phyloP scores from a whole-genome alignment of 352 stramenopile genomes.

The Ophiocytium majus region DNA sequence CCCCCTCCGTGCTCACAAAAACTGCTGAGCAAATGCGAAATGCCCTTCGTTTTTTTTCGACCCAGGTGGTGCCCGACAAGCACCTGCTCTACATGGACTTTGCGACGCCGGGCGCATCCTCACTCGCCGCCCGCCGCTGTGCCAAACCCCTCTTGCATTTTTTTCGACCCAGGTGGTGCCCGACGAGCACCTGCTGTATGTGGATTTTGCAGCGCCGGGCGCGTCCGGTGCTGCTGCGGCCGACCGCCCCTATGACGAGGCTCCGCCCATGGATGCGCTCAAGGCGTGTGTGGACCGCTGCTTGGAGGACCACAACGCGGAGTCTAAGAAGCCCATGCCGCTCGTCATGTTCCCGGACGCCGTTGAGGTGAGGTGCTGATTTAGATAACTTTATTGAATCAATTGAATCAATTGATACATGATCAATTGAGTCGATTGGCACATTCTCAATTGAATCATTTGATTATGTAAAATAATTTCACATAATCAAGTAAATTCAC shows the following conservation, averaged over 20 bases:
- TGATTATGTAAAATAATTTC: no score
- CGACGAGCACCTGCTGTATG: background rate
- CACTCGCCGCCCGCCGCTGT: no score
- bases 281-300: slow-evolving; percentile 72
- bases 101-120: background rate
- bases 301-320: slow-evolving; percentile 80
- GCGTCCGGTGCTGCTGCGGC: background rate
- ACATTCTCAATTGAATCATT: no score
- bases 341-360: slow-evolving; percentile 91
- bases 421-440: no score
- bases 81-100: background rate
- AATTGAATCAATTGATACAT: no score
- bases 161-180: background rate
- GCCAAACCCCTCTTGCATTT: no score
- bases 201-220: background rate
- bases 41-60: no score
- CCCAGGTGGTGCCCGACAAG: background rate
- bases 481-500: no score
- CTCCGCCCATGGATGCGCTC: background rate
- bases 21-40: no score
- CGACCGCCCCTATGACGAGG: background rate
- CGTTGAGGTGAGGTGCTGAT: slow-evolving; percentile 74
- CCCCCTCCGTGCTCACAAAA: no score
- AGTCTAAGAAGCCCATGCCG: slow-evolving; percentile 82
- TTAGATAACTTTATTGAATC: no score